Evolutionary conservation across 305 asterid species (phyloP), one percentile per base, ranked within the genome.

Genomic region (Caryopteris hybrid): DNA sequence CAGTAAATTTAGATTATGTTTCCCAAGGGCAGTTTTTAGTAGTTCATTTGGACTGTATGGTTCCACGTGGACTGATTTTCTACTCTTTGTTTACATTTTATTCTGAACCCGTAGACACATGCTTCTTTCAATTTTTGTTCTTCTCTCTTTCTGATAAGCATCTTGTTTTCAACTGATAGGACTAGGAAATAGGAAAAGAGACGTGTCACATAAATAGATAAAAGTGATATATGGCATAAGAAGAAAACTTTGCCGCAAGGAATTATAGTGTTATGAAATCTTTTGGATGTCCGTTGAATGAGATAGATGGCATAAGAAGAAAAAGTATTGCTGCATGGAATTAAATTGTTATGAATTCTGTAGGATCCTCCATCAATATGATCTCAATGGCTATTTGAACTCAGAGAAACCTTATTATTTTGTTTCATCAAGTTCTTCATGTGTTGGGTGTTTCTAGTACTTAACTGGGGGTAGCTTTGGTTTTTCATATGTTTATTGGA

Each of bases 151-250:
- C 42, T 46, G 21, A 48, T 58, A 33, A 45, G 47, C 17, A 53
- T 65, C 45, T 43, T 21, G 22, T 70, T 48, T 47, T 58, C 8
- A 33, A n/a, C 13, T 20, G 9, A 23, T 20, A 52, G 55, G 67
- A 59, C 34, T 46, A 67, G 43, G 56, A 31, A 69, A 69, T 25
- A 18, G 14, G 51, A 42, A 66, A 72, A n/a, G 50, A 42, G 50
- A 43, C 3, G 48, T 60, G 27, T 59, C 62, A 18, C 25, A 33
- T 52, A 36, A 61, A 65, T 31, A 21, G 55, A 61, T 68, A 25
- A 50, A 48, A 42, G 61, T 38, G 64, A 66, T 45, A 21, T 23
- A n/a, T 38, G 64, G 61, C 36, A 25, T 25, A 1, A 25, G 31
- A 25, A 25, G 4, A 25, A 4, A 25, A 25, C 3, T 2, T 25